Evolutionary conservation across 768 basidiomycete species (phyloP), one percentile per base, ranked within the genome.

Genomic region (Phaeotremella fagi): DNA sequence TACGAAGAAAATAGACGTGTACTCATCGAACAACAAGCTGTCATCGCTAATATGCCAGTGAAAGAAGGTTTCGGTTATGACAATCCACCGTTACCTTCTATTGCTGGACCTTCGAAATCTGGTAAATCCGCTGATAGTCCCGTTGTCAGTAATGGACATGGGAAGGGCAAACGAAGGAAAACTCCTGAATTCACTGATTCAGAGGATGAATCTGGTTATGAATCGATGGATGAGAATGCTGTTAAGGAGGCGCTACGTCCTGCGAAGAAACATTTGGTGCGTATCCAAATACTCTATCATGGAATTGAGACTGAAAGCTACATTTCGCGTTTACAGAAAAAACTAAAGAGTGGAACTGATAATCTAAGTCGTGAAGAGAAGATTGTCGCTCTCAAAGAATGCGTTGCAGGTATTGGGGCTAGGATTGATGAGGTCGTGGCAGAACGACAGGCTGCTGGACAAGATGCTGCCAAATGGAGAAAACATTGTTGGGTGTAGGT

Each of bases 111-210:
- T 3, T 49, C 59, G 11, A 63, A 50, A 33, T 43, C 45, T 4
- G 45, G 20, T 15, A 4, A 16, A 22, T 18, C 55, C n/a, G 18
- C 20, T n/a, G 22, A 23, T n/a, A 61, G 65, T 49, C 59, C 61
- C 9, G 48, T 58, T 2, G 45, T 45, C 5, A 52, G 86, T 18
- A 78, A 55, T 81, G 79, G 48, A 22, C 20, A 35, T n/a, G 64
- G 80, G 63, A 88, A 90, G 75, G 83, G 86, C 70, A 94, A 97
- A 75, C 83, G 90, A 61, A 82, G 90, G 66, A 86, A 90, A n/a
- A 95, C 92, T 4, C 92, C 94, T 3, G 91, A 89, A 15, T 97
- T 91, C 72, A 97, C 94, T 0, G 90, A 91, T 70, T 92, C 91
- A 2, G 89, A 77, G 58, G 89, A 89, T 7, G 88, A 87, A 4